Evolutionary conservation across 805 yeast genomes (phyloP).

Genomic region (Cyberlindnera sargentensis): DNA sequence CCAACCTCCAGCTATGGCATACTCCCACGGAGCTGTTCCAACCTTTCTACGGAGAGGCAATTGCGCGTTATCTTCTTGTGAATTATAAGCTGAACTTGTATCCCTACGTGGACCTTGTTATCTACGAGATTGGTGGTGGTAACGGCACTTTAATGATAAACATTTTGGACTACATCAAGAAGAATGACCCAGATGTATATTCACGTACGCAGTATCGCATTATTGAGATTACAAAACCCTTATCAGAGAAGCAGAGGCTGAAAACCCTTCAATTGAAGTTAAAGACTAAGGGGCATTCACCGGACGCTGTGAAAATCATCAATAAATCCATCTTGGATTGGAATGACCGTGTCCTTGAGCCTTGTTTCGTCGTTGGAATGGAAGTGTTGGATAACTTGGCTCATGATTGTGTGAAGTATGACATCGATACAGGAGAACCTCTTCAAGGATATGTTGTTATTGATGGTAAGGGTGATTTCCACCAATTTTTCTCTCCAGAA

Average conservation of each 20-base stretch:
- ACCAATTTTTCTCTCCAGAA: constrained; percentile 61
- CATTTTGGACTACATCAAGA: constrained; percentile 55
- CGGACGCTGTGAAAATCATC: constrained; percentile 51
- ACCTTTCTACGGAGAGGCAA: constrained; percentile 79
- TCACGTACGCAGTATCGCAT: constrained; percentile 46
- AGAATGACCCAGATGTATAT: constrained; percentile 68
- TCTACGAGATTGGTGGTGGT: constrained; percentile 88
- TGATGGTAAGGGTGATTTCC: constrained; percentile 68
- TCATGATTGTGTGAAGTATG: constrained; percentile 76
- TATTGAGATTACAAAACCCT: constrained; percentile 17
- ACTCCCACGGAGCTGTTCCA: constrained; percentile 83
- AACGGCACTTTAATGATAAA: constrained; percentile 82
- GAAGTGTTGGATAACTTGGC: constrained; percentile 83
- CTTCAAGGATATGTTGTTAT: constrained; percentile 72
- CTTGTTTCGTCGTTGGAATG: constrained; percentile 70
- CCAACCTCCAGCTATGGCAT: constrained; percentile 67
- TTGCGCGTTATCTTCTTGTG: constrained; percentile 71
- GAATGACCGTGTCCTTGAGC: constrained; percentile 50
- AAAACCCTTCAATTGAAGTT: constrained; percentile 8
- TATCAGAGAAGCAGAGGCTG: constrained; percentile 24
- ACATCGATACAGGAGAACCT: constrained; percentile 57
- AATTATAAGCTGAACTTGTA: constrained; percentile 62
- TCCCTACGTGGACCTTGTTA: constrained; percentile 64
- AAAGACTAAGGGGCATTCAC: constrained; percentile 35
- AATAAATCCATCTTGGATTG: constrained; percentile 75